Percentiles rank a stretch among this genome's conserved stretches.
Conservation (phyloP, 2,329 filamentous ascomycete genomes). For the Ambrosiella beaveri region DNA sequence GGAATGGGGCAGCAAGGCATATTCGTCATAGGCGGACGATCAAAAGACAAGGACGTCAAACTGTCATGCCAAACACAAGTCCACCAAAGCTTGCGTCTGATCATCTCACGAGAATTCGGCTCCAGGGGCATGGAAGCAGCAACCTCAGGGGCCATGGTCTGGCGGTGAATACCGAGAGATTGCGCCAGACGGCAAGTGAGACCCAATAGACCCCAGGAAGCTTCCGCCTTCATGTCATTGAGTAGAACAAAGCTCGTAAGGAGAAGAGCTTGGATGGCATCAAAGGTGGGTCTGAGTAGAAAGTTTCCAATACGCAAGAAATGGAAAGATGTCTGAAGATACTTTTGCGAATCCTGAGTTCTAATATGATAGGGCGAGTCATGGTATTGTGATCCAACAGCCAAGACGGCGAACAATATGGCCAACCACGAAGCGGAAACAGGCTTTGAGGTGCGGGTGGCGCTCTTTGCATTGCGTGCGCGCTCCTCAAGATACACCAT, state of each 20-base stretch:
- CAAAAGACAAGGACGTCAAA: constrained; percentile 47
- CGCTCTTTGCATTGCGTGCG: constrained; percentile 34
- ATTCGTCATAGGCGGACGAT: constrained; percentile 47
- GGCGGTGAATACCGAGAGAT: constrained; percentile 42
- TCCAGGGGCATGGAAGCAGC: constrained; percentile 28
- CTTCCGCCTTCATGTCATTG: constrained; percentile 54
- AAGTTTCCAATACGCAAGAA: constrained; percentile 48
- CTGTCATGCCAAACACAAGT: constrained; percentile 52
- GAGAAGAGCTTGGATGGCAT: constrained; percentile 47
- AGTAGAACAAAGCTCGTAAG: constrained; percentile 46
- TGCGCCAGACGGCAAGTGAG: constrained; percentile 49
- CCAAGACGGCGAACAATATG: constrained; percentile 47
- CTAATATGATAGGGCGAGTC: constrained; percentile 46
- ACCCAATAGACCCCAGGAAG: constrained; percentile 47
- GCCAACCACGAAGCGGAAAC: constrained; percentile 49
- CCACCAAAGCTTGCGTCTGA: constrained; percentile 43
- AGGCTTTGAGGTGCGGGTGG: constrained; percentile 28
- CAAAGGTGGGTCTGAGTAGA: constrained; percentile 43
- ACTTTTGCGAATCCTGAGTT: constrained; percentile 41
- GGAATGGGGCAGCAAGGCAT: constrained; percentile 39
- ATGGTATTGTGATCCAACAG: constrained; percentile 49
- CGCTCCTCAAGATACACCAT: constrained; percentile 50
- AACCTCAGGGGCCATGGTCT: constrained; percentile 25
- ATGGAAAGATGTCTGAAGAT: constrained; percentile 47
- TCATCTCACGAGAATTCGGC: constrained; percentile 33